phyloP scores from a whole-genome alignment of 1,284 basidiomycete species.

The Cutaneotrichosporon cutaneum region DNA sequence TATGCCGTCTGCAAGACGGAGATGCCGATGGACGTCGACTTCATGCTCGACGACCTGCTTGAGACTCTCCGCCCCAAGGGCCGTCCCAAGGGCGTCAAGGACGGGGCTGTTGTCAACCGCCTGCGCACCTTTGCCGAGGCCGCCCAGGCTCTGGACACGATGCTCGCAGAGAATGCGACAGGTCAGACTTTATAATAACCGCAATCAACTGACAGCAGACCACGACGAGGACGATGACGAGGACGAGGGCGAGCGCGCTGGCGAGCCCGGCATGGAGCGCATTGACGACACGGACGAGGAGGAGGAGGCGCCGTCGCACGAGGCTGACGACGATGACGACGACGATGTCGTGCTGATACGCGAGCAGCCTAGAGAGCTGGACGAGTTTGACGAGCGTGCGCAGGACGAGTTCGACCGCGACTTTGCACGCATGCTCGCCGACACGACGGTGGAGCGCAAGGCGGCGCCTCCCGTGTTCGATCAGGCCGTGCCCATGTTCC shows the following conservation, averaged over 20 bases:
- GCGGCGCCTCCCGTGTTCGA: conserved; percentile 80
- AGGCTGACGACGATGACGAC: conserved; percentile 55
- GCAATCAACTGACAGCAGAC: conserved; percentile 10
- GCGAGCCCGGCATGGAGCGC: conserved; percentile 33
- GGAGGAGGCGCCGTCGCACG: conserved; percentile 9
- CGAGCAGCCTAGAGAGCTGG: conserved; percentile 41
- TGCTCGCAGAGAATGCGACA: conserved; percentile 66
- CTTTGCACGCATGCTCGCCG: conserved; percentile 89
- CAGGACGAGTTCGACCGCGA: conserved; percentile 93
- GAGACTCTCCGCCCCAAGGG: conserved; percentile 77
- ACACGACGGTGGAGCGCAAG: conserved; percentile 77
- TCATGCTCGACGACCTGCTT: conserved; percentile 90
- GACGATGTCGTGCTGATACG: conserved; percentile 66
- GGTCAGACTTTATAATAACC: no score
- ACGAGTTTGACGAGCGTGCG: conserved; percentile 66
- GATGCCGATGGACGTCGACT: conserved; percentile 94
- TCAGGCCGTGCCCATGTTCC: conserved; percentile 67
- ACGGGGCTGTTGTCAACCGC: conserved; percentile 47
- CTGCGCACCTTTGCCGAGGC: conserved; percentile 79
- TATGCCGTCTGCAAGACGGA: conserved; percentile 84
- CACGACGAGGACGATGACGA: conserved; percentile 28
- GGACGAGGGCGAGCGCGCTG: conserved; percentile 20
- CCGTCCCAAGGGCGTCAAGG: conserved; percentile 23
- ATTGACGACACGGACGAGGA: conserved; percentile 63
- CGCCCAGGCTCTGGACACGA: conserved; percentile 79